Conservation (phyloP, 805 yeast genomes). For the Candida alai region DNA sequence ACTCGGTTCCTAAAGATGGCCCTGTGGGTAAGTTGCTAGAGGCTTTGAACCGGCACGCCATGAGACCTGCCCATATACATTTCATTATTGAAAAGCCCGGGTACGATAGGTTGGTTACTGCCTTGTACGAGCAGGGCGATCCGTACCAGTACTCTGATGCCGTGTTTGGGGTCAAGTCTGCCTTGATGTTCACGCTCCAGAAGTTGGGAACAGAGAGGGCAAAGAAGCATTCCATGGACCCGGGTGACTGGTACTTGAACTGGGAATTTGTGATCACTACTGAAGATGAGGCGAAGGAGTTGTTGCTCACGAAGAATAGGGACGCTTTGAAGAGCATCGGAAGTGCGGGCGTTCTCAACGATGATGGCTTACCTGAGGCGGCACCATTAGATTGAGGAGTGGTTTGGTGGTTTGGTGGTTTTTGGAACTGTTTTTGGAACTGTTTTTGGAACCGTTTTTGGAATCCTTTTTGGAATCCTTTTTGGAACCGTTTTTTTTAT, state of each 20-base stretch:
- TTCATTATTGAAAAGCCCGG: slow-evolving; percentile 18
- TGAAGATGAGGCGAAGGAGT: slow-evolving; percentile 10
- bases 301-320: slow-evolving; percentile 9
- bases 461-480: too few species aligned
- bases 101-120: slow-evolving; percentile 18
- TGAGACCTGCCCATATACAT: slow-evolving; percentile 28
- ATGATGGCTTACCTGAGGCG: slow-evolving; percentile 17
- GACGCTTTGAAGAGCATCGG: slow-evolving; percentile 10
- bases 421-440: too few species aligned
- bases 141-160: slow-evolving; percentile 19
- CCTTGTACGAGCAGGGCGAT: slow-evolving; percentile 18
- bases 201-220: slow-evolving; percentile 16
- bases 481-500: too few species aligned
- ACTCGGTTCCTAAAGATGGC: slow-evolving; percentile 38
- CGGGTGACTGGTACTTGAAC: slow-evolving; percentile 17
- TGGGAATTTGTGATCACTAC: slow-evolving; percentile 18
- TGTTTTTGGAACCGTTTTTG: too few species aligned
- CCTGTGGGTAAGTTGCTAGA: slow-evolving; percentile 33
- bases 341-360: slow-evolving; percentile 10
- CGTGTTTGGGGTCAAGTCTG: slow-evolving; percentile 19
- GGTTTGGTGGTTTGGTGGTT: too few species aligned
- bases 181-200: slow-evolving; percentile 12
- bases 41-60: slow-evolving; percentile 32
- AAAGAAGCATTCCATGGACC: slow-evolving; percentile 13
- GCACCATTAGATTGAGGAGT: slow-evolving; percentile 15